Percentiles rank a stretch among this genome's conserved stretches.
These are phyloP conservation scores for Penicillium pulvis DNA, from an alignment of 495 filamentous ascomycete species.

Conservation along the genomic window DNA sequence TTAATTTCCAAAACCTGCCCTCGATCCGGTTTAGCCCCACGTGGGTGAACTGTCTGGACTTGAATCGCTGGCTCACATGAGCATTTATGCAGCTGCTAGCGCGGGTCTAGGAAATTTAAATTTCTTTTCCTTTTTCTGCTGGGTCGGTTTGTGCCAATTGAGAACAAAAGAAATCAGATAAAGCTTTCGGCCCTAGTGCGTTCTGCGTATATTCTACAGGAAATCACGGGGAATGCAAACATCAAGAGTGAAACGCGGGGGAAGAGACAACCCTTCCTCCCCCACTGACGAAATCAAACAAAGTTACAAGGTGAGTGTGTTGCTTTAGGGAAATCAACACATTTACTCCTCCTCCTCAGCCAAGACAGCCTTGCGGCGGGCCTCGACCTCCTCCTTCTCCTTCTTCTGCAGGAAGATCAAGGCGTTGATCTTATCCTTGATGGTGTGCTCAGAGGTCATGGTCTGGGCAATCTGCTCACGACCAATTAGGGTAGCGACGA, in stretches of 20 bases:
- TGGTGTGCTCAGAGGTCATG: conserved; percentile 46
- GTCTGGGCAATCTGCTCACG: conserved; percentile 77
- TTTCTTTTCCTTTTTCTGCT: background rate
- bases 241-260: conserved; percentile 25
- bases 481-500: conserved; percentile 84
- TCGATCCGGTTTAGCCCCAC: conserved; percentile 7
- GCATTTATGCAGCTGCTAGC: conserved; percentile 9
- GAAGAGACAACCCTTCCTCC: background rate
- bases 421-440: conserved; percentile 64
- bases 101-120: conserved; percentile 3
- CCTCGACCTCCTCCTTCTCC: conserved; percentile 63
- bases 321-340: background rate
- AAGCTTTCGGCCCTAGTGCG: conserved; percentile 30
- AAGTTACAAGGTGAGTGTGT: conserved; percentile 3
- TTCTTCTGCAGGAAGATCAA: conserved; percentile 61
- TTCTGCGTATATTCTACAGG: conserved; percentile 40
- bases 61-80: background rate
- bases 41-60: conserved; percentile 2
- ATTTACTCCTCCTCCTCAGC: conserved; percentile 52
- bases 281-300: conserved; percentile 11
- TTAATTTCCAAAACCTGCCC: background rate
- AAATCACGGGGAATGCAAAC: conserved; percentile 40
- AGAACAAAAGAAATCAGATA: conserved; percentile 26
- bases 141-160: conserved; percentile 5
- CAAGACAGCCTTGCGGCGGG: conserved; percentile 45